Percentiles rank a stretch among this genome's conserved stretches.
Evolutionary conservation across 2,329 filamentous ascomycete species (phyloP).

Genomic region (Diaporthe nobilis): DNA sequence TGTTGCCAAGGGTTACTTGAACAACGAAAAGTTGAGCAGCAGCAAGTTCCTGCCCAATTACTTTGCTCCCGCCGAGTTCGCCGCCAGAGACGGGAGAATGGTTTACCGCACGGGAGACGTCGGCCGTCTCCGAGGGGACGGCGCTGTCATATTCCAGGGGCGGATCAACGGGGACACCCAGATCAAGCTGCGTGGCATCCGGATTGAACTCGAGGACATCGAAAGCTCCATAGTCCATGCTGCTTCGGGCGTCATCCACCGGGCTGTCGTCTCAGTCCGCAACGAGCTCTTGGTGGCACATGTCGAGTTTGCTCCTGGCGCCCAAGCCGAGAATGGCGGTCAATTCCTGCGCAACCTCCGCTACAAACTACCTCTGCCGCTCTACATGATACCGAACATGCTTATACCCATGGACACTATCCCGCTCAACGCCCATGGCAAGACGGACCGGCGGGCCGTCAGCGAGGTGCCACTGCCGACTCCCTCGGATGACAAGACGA

Average conservation of each 20-base stretch:
- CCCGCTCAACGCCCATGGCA: conserved; percentile 50
- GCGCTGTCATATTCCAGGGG: conserved; percentile 53
- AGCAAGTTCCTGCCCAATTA: conserved; percentile 37
- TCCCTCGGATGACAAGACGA: conserved; percentile 5
- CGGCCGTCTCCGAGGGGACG: conserved; percentile 52
- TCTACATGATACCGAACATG: conserved; percentile 53
- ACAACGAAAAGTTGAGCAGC: conserved; percentile 45
- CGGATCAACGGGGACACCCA: conserved; percentile 59
- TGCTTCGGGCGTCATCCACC: neutral
- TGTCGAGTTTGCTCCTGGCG: conserved; percentile 20
- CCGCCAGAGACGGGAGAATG: conserved; percentile 41
- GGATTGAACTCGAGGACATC: conserved; percentile 54
- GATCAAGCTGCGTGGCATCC: conserved; percentile 56
- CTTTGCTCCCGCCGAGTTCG: conserved; percentile 33
- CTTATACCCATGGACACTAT: conserved; percentile 48
- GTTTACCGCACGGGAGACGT: conserved; percentile 59
- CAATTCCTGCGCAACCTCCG: conserved; percentile 41
- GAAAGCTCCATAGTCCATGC: conserved; percentile 21
- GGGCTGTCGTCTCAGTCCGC: conserved; percentile 29
- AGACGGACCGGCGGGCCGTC: conserved; percentile 52
- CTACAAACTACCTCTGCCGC: conserved; percentile 47
- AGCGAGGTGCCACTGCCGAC: conserved; percentile 46
- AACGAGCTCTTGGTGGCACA: conserved; percentile 29
- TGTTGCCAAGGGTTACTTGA: conserved; percentile 56
- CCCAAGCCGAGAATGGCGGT: neutral